Percentiles rank a stretch among this genome's conserved stretches.
phyloP scores from a whole-genome alignment of 495 filamentous ascomycete genomes.

The Clavariopsis aquatica region DNA sequence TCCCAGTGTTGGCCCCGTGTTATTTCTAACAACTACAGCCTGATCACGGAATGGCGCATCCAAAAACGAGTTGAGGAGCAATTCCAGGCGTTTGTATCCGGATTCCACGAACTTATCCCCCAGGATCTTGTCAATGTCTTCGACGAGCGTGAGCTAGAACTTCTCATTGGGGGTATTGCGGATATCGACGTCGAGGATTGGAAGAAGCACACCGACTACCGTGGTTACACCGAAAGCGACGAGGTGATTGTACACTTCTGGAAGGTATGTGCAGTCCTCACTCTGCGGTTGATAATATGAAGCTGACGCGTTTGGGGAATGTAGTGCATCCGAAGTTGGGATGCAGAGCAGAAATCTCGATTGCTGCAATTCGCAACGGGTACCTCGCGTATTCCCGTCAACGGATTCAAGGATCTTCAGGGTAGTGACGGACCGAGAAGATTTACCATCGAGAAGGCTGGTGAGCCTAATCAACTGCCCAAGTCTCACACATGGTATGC shows the following conservation, averaged over 20 bases:
- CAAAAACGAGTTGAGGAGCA: conserved; percentile 97
- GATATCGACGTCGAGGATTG: conserved; percentile 99
- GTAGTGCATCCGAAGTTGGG: conserved; percentile 82
- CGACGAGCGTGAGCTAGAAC: conserved; percentile 93
- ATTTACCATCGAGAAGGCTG: conserved; percentile 98
- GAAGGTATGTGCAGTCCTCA: conserved; percentile 64
- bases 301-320: conserved; percentile 20
- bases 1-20: neutral
- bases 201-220: conserved; percentile 99
- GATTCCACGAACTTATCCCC: conserved; percentile 97
- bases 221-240: conserved; percentile 97
- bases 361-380: conserved; percentile 96
- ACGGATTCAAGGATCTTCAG: conserved; percentile 99
- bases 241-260: conserved; percentile 98
- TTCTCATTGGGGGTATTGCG: conserved; percentile 97
- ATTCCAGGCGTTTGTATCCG: conserved; percentile 95
- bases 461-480: conserved; percentile 82
- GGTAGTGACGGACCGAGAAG: conserved; percentile 92
- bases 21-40: conserved; percentile 48
- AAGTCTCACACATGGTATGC: conserved; percentile 98
- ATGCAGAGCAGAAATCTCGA: conserved; percentile 96
- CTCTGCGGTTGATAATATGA: neutral
- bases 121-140: conserved; percentile 97
- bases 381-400: conserved; percentile 96
- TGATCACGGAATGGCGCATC: conserved; percentile 99